Percentiles rank a stretch among this genome's conserved stretches.
Conservation (phyloP, 202 grass and related monocot genomes). For the Setaria italica region DNA sequence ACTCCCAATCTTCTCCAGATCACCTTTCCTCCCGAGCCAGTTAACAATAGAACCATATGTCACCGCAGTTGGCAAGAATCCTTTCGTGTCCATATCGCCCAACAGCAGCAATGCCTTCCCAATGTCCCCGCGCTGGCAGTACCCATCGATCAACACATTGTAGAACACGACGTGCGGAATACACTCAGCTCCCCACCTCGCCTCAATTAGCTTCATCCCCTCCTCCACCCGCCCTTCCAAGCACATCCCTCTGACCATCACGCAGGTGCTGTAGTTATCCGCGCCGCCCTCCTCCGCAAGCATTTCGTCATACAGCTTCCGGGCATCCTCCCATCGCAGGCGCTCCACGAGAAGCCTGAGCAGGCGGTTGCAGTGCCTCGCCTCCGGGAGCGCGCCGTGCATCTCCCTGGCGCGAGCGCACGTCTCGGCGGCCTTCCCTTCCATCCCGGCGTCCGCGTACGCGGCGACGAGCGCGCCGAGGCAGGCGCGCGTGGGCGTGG, state of each 20-base stretch:
- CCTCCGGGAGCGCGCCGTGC: conserved; percentile 38
- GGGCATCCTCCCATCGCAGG: conserved; percentile 44
- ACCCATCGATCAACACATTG: conserved; percentile 73
- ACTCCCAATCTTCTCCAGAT: conserved; percentile 49
- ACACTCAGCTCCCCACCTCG: conserved; percentile 72
- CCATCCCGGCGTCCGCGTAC: conserved; percentile 53
- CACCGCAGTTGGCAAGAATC: conserved; percentile 65
- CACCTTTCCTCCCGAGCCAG: conserved; percentile 64
- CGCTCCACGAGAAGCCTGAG: conserved; percentile 62
- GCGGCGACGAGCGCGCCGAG: conserved; percentile 46
- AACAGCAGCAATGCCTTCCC: conserved; percentile 57
- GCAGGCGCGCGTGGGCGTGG: conserved; percentile 42
- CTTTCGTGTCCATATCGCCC: conserved; percentile 68
- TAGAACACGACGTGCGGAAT: conserved; percentile 66
- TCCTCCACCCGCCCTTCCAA: conserved; percentile 66
- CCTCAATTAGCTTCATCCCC: conserved; percentile 63
- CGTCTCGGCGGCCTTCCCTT: conserved; percentile 37
- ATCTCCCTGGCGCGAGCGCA: conserved; percentile 39
- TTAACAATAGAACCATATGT: conserved; percentile 69
- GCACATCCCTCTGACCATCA: conserved; percentile 68
- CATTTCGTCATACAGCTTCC: conserved; percentile 75
- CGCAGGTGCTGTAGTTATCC: conserved; percentile 71
- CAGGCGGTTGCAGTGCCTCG: conserved; percentile 49
- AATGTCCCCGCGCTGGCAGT: conserved; percentile 55
- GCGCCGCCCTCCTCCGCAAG: conserved; percentile 47